phyloP scores from a whole-genome alignment of 208 protist species.

The Leishmania major region DNA sequence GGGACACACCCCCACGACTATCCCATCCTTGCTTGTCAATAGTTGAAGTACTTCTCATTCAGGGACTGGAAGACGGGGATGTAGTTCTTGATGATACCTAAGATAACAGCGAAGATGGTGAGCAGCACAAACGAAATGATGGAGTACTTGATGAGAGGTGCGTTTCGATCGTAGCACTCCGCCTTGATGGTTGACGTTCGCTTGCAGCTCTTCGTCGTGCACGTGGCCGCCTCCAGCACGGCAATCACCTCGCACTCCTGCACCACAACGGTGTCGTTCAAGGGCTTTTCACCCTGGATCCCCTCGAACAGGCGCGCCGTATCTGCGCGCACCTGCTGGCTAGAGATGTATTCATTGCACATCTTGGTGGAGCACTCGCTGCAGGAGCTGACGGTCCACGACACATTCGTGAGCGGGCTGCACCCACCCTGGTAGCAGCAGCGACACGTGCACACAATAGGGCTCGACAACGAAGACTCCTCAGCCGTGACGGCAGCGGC shows the following conservation, averaged over 20 bases:
- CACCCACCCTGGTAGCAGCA: slow-evolving; percentile 83
- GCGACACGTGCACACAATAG: slow-evolving; percentile 72
- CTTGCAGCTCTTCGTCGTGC: slow-evolving; percentile 52
- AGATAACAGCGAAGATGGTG: slow-evolving; percentile 56
- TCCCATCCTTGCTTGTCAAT: slow-evolving; percentile 25
- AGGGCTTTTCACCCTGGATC: slow-evolving; percentile 48
- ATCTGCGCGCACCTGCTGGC: slow-evolving; percentile 51
- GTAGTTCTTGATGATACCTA: slow-evolving; percentile 80
- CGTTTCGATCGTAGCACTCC: slow-evolving; percentile 76
- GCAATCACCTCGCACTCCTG: slow-evolving; percentile 75
- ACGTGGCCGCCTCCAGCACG: slow-evolving; percentile 72
- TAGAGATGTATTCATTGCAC: slow-evolving; percentile 66
- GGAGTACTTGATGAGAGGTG: slow-evolving; percentile 68
- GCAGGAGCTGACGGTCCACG: slow-evolving; percentile 55
- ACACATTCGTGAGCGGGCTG: slow-evolving; percentile 51
- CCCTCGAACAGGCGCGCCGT: slow-evolving; percentile 72
- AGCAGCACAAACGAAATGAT: slow-evolving; percentile 69
- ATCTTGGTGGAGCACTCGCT: slow-evolving; percentile 51
- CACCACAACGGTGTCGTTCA: slow-evolving; percentile 30
- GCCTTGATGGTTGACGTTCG: slow-evolving; percentile 74
- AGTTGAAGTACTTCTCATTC: slow-evolving; percentile 81
- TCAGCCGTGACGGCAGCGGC: background rate
- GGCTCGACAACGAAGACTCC: slow-evolving; percentile 14
- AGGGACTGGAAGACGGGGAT: slow-evolving; percentile 72
- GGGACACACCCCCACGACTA: background rate